These are phyloP conservation scores for Porcisia hertigi DNA, from an alignment of 208 protist species.

Conservation along the genomic window DNA sequence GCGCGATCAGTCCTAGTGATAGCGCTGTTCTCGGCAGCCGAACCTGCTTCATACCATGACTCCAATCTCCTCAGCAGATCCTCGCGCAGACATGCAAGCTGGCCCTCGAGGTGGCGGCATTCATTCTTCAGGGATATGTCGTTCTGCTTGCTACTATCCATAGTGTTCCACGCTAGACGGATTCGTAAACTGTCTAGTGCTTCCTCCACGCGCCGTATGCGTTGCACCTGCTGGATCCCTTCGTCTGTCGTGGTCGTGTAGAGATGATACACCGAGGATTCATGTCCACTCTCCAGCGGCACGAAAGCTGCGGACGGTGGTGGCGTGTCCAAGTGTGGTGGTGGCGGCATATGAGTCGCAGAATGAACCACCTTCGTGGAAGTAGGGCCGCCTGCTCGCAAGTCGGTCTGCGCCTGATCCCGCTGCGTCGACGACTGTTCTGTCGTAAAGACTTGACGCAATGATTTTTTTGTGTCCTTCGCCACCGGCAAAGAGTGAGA, in stretches of 20 bases:
- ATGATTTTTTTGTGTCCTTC: background rate
- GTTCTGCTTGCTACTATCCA: background rate
- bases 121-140: background rate
- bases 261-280: constrained; percentile 9
- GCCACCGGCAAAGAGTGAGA: background rate
- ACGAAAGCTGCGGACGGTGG: too few species aligned
- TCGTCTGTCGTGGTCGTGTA: constrained; percentile 14
- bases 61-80: constrained; percentile 27
- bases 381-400: too few species aligned
- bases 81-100: constrained; percentile 14
- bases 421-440: background rate
- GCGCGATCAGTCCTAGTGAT: background rate
- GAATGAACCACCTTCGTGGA: background rate
- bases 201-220: constrained; percentile 9
- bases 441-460: background rate
- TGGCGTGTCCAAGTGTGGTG: background rate
- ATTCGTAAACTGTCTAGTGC: constrained; percentile 1
- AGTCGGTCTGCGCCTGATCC: background rate
- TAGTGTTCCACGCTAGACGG: background rate
- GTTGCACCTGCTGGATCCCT: constrained; percentile 11
- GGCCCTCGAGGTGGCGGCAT: background rate
- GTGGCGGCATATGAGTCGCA: background rate
- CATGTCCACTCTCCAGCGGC: background rate
- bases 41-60: constrained; percentile 11
- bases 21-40: background rate